phyloP scores from a whole-genome alignment of 768 basidiomycete species.

The Rhizopogon roseolus region DNA sequence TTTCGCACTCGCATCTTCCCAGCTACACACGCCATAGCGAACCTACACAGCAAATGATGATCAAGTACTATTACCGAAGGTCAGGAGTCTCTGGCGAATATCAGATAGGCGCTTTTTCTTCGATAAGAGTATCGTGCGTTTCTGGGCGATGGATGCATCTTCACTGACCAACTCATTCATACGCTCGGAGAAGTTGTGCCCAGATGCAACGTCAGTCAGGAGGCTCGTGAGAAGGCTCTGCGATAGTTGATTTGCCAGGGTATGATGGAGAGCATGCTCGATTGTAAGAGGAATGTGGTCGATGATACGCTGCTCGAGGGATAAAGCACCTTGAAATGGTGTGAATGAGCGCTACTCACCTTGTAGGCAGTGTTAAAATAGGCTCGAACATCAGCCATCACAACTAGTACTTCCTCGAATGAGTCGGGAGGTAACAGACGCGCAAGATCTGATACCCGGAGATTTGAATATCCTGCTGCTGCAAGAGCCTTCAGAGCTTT shows the following conservation, averaged over 20 bases:
- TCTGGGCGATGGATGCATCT: constrained; percentile 32
- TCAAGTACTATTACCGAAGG: constrained; percentile 10
- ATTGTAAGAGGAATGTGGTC: constrained; percentile 50
- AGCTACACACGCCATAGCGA: no score
- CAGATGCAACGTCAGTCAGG: constrained; percentile 14
- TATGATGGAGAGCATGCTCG: constrained; percentile 39
- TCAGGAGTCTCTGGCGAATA: constrained; percentile 31
- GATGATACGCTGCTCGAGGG: constrained; percentile 40
- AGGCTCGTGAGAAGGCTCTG: constrained; percentile 31
- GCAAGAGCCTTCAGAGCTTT: constrained; percentile 26
- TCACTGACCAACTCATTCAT: constrained; percentile 41
- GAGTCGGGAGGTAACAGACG: constrained; percentile 13
- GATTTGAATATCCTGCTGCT: constrained; percentile 20
- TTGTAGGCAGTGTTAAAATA: constrained; percentile 48
- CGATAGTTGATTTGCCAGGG: constrained; percentile 31
- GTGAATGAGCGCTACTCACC: constrained; percentile 22
- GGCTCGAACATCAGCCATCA: constrained; percentile 45
- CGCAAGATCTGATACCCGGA: constrained; percentile 14
- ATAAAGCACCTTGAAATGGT: background rate
- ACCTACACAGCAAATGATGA: no score
- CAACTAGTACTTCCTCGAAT: constrained; percentile 32
- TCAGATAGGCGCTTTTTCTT: constrained; percentile 32
- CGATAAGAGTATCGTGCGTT: constrained; percentile 29
- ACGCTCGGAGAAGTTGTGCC: constrained; percentile 17
- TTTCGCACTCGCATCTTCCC: no score